These are phyloP conservation scores for Fusarium albosuccineum DNA, from an alignment of 2,329 filamentous ascomycete species.

Conservation along the genomic window DNA sequence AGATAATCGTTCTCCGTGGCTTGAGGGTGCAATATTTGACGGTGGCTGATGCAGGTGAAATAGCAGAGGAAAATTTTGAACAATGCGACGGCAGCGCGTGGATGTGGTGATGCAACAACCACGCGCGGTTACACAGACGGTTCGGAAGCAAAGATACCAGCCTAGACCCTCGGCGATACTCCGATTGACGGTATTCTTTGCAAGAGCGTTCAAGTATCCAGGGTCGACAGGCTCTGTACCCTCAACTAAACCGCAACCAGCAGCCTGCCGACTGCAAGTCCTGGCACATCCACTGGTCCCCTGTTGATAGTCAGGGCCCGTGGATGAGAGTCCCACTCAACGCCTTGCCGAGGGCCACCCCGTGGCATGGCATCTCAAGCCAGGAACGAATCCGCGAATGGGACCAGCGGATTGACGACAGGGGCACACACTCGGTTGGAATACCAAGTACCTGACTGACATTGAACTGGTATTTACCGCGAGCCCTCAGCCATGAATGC, in stretches of 20 bases:
- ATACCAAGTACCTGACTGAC: no score
- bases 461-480: no score
- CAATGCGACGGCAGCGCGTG: conserved; percentile 23
- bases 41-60: conserved; percentile 9
- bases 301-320: conserved; percentile 27
- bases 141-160: conserved; percentile 32
- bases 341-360: conserved; percentile 40
- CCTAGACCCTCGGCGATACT: conserved; percentile 26
- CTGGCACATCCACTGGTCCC: conserved; percentile 24
- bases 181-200: not conserved
- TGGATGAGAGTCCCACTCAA: conserved; percentile 24
- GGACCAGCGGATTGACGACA: conserved; percentile 32
- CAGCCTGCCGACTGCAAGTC: conserved; percentile 31
- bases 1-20: conserved; percentile 22
- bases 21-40: conserved; percentile 23
- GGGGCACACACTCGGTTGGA: not conserved
- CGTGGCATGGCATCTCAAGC: conserved; percentile 45
- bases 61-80: conserved; percentile 11
- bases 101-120: conserved; percentile 33
- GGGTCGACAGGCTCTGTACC: conserved; percentile 23
- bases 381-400: conserved; percentile 45
- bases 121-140: conserved; percentile 31
- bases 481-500: no score
- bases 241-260: conserved; percentile 25
- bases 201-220: conserved; percentile 19